phyloP scores from a whole-genome alignment of 139 green algal species.

The Deuterostichococcus epilithicus region DNA sequence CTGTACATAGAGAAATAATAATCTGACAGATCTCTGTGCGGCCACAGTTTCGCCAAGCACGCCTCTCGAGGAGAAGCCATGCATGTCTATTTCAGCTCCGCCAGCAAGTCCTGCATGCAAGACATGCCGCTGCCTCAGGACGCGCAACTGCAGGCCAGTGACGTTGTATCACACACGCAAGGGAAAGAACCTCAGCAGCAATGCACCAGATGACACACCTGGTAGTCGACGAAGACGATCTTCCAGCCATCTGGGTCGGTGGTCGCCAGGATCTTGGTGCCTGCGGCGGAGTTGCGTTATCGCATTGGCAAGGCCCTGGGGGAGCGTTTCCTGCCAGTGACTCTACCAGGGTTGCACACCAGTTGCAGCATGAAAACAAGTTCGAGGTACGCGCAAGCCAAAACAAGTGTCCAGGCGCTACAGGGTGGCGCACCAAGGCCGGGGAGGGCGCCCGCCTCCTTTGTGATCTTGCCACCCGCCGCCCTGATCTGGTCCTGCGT shows the following conservation, averaged over 20 bases:
- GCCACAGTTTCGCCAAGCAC: no score
- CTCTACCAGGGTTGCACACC: no score
- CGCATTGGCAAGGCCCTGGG: constrained; percentile 5
- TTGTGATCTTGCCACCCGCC: constrained; percentile 50
- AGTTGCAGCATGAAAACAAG: neutral
- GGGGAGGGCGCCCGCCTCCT: constrained; percentile 46
- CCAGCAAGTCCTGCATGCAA: constrained; percentile 1
- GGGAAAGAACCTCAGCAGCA: no score
- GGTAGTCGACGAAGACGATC: constrained; percentile 67
- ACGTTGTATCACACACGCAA: neutral
- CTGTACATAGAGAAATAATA: no score
- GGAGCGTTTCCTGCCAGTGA: no score
- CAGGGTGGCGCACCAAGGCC: constrained; percentile 32
- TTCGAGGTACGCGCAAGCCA: constrained; percentile 10
- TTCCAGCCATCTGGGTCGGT: constrained; percentile 64
- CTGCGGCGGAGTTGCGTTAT: constrained; percentile 28
- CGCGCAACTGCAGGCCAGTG: no score
- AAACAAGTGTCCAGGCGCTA: constrained; percentile 3
- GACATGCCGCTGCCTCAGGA: no score
- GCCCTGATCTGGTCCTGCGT: constrained; percentile 68
- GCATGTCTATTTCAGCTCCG: constrained; percentile 5
- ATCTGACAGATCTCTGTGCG: no score
- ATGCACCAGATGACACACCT: constrained; percentile 10
- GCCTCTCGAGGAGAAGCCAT: no score
- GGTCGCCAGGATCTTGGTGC: constrained; percentile 65